Percentiles rank a stretch among this genome's conserved stretches.
These are phyloP conservation scores for Saccharomycopsis amapae DNA, from an alignment of 805 yeast genomes.

Conservation along the genomic window DNA sequence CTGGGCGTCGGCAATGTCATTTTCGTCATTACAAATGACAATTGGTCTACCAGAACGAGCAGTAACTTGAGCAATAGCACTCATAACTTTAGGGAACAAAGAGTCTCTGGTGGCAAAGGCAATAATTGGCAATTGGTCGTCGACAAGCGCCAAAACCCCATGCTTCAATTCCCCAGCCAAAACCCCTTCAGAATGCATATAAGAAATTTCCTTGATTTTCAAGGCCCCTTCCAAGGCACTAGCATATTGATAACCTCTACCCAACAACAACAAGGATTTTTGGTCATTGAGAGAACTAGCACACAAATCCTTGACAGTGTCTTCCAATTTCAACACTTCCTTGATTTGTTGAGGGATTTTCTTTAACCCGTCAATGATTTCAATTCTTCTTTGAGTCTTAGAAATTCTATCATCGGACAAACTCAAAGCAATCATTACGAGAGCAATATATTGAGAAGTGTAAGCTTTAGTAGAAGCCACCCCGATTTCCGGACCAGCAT, in stretches of 20 bases:
- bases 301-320: slow-evolving; percentile 69
- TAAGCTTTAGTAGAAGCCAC: slow-evolving; percentile 99
- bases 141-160: slow-evolving; percentile 95
- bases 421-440: slow-evolving; percentile 95
- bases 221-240: slow-evolving; percentile 98
- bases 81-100: slow-evolving; percentile 89
- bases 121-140: slow-evolving; percentile 86
- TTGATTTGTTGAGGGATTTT: slow-evolving; percentile 81
- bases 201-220: slow-evolving; percentile 95
- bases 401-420: slow-evolving; percentile 87
- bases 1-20: slow-evolving; percentile 53
- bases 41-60: slow-evolving; percentile 98
- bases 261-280: slow-evolving; percentile 82
- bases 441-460: slow-evolving; percentile 95
- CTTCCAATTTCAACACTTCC: slow-evolving; percentile 66
- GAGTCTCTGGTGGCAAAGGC: slow-evolving; percentile 96
- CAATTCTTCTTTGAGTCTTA: slow-evolving; percentile 64
- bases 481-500: slow-evolving; percentile 99
- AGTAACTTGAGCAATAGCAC: slow-evolving; percentile 92
- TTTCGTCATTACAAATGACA: slow-evolving; percentile 79
- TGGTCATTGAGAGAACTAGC: slow-evolving; percentile 64
- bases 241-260: slow-evolving; percentile 97
- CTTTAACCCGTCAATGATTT: slow-evolving; percentile 80
- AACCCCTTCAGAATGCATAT: slow-evolving; percentile 99
- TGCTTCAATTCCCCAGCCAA: slow-evolving; percentile 98